Evolutionary conservation across 176 grass and related monocot species (phyloP).

Genomic region (Oryza nivara): DNA sequence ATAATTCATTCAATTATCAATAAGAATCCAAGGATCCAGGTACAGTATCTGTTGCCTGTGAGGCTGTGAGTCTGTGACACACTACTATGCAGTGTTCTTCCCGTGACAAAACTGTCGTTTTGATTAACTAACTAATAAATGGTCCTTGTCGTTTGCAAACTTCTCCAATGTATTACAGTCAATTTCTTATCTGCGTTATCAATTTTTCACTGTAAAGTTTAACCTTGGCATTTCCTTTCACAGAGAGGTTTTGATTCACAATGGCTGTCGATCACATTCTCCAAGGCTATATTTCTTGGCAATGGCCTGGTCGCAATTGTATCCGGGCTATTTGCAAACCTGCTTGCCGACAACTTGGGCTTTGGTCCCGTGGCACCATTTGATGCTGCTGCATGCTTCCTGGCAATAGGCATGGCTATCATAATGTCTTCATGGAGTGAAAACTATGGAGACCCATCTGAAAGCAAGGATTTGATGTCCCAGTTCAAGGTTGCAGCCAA

Average conservation of each 20-base stretch:
- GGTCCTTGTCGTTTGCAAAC: constrained; percentile 10
- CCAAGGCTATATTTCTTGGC: constrained; percentile 96
- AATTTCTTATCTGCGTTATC: not conserved
- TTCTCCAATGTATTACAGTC: not conserved
- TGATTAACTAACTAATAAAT: constrained; percentile 2
- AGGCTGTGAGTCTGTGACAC: constrained; percentile 18
- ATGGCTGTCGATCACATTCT: constrained; percentile 95
- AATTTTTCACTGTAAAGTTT: constrained; percentile 27
- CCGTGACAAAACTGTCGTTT: constrained; percentile 14
- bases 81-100: not conserved
- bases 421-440: constrained; percentile 89
- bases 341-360: constrained; percentile 83
- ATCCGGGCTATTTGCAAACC: constrained; percentile 77
- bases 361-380: constrained; percentile 93
- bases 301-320: constrained; percentile 91
- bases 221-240: constrained; percentile 27
- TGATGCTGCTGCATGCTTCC: constrained; percentile 89
- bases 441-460: constrained; percentile 91
- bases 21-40: constrained; percentile 48
- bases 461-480: constrained; percentile 73
- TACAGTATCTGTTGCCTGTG: constrained; percentile 18
- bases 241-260: constrained; percentile 93
- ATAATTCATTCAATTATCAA: constrained; percentile 19
- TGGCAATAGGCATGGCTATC: constrained; percentile 92
- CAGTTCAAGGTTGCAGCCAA: constrained; percentile 91